phyloP scores from a whole-genome alignment of 352 stramenopile species.

The Labyrinthula sp. region DNA sequence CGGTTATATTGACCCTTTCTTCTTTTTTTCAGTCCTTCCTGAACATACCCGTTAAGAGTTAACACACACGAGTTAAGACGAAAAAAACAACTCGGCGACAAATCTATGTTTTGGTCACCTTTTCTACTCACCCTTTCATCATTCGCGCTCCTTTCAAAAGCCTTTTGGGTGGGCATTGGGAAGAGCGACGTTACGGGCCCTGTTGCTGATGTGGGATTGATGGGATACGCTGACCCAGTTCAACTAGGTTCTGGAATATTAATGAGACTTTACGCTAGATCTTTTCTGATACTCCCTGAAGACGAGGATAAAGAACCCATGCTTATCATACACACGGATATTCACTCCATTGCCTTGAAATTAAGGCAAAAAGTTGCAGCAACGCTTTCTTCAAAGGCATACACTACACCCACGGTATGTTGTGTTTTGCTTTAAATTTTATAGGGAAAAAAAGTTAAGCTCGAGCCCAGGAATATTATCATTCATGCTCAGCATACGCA shows the following conservation, averaged over 20 bases:
- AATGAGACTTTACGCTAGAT: conserved; percentile 10
- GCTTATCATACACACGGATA: conserved; percentile 15
- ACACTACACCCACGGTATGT: too few species aligned
- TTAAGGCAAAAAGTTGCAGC: conserved; percentile 5
- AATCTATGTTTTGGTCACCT: too few species aligned
- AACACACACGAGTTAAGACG: too few species aligned
- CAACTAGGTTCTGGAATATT: conserved; percentile 9
- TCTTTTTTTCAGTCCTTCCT: too few species aligned
- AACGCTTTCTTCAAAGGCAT: not conserved
- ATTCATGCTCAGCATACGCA: conserved; percentile 25
- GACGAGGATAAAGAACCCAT: not conserved
- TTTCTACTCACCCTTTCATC: too few species aligned
- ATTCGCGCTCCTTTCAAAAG: too few species aligned
- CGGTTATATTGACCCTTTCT: too few species aligned
- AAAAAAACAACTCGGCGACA: too few species aligned
- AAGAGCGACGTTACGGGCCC: conserved; percentile 22
- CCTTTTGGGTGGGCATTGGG: conserved; percentile 4
- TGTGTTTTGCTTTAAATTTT: too few species aligned
- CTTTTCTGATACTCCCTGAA: conserved; percentile 14
- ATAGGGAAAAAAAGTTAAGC: too few species aligned
- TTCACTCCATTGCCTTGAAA: conserved; percentile 20
- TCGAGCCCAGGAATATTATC: conserved; percentile 1
- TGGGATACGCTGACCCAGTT: conserved; percentile 21
- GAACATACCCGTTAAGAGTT: too few species aligned
- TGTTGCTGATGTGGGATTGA: conserved; percentile 7